Base-by-base conservation (phyloP, 2,329 filamentous ascomycete species). In the Ramularia endophylla region DNA sequence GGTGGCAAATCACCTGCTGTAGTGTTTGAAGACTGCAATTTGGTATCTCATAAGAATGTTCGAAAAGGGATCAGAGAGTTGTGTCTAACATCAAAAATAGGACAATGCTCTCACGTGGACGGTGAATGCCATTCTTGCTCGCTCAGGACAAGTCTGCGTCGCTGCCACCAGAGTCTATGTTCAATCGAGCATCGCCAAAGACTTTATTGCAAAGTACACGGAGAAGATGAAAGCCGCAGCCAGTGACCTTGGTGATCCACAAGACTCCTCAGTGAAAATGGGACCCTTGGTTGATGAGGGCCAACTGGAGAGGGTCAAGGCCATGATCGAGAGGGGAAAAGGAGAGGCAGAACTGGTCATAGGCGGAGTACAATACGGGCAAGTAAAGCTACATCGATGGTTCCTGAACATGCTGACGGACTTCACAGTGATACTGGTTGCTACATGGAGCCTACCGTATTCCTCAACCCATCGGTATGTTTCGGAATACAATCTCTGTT, bases 1-100 rank as follows among this genome's bases (percentile, higher is more conserved):
- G 74, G 77, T 19, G 78, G 77, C 20, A 81, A 81, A 51, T 75
- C 79, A 44, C 69, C 77, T 1, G 71, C 74, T 8, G 76, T 81
- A 43, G 65, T 81, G 15, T 68, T 72, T 27, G 68, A 69, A 0
- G 76, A 81, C 45, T 74, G 79, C 3, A 72, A 81, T 42, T 63
- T 78, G n/a, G n/a, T n/a, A n/a, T n/a, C n/a, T n/a, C n/a, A n/a
- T n/a, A n/a, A n/a, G n/a, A n/a, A n/a, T n/a, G n/a, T n/a, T n/a
- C n/a, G n/a, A n/a, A n/a, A n/a, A n/a, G n/a, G n/a, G n/a, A n/a
- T n/a, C n/a, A n/a, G n/a, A n/a, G n/a, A n/a, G n/a, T n/a, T n/a
- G n/a, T n/a, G n/a, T n/a, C n/a, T n/a, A n/a, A n/a, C n/a, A n/a
- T n/a, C n/a, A n/a, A n/a, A n/a, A n/a, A n/a, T n/a, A n/a, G 4